Base-by-base conservation (phyloP, 2,329 filamentous ascomycete genomes). In the Fusarium sp. region DNA sequence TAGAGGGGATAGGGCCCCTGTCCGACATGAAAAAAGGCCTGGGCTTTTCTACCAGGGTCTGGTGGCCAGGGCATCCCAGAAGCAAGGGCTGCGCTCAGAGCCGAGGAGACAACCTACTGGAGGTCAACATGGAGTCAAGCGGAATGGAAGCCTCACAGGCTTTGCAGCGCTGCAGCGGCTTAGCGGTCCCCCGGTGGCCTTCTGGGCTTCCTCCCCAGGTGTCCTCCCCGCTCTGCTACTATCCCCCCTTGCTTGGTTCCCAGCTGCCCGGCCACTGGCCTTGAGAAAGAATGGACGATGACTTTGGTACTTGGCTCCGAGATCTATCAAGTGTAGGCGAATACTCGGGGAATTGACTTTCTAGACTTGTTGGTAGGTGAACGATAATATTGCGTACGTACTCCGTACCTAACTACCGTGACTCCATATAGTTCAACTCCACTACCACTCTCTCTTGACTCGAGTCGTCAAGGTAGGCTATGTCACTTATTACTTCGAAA, bases 401-500 rank as follows among this genome's bases (percentile, higher is more conserved):
- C 17, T n/a, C 15, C 17, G 15, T n/a, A 36, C 17, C 34, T 4
- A n/a, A 36, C 34, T 36, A 48, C 26, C 26, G 26, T 11, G 9
- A 28, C 26, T 28, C 26, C 26, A 28, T 26, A 26, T 28, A 28
- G 26, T 9, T 43, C 42, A 65, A 61, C 56, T 56, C 58, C 56
- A 68, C 21, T 46, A 24, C 44, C 40, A 61, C 43, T 40, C 38
- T 56, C 36, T 65, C 65, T 68, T 68, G 65, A 68, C 65, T 68
- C 67, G 61, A 67, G 61, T 54, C 65, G 47, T 38, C 56, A 28
- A 38, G 34, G 38, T 32, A 65, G 42, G 50, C 39, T 48, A 62
- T 39, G 42, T 45, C 49, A 49, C 39, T 12, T 51, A 36, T 40
- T 51, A 36, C 36, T 34, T 32, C 42, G 47, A 58, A 55, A 30